Base-by-base conservation (phyloP, 345 rosid species). In the Syzygium aqueum region DNA sequence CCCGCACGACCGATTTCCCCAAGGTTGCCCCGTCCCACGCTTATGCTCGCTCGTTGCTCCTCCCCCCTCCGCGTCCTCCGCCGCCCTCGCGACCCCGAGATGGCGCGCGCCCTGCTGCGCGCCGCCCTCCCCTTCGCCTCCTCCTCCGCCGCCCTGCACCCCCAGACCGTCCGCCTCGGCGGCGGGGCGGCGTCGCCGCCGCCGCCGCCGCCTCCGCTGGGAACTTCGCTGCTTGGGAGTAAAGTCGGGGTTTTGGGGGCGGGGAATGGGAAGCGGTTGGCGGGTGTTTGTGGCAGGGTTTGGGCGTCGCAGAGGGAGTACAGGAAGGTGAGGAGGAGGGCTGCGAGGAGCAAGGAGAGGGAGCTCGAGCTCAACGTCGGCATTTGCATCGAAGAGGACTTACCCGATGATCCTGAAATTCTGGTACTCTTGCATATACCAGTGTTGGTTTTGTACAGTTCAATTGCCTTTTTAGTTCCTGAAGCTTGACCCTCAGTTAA, bases 401-500 rank as follows among this genome's bases (percentile, higher is more conserved):
- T 97, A 65, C 99, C 99, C 85, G 93, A 96, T 85, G 99, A 97
- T 88, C 90, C 95, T 14, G 98, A 97, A 92, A 90, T 97, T 87
- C 90, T 89, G 96, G 99, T 95, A 92, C 40, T 84, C n/a, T 22
- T 40, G 37, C 61, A 5, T 25, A 17, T 16, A n/a, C 53, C 25
- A 67, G 28, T 84, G 12, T 84, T 52, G 37, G 37, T n/a, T 30
- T 52, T 40, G 49, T 53, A 6, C 49, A 28, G 59, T 19, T 84
- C 85, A 52, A n/a, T 50, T 17, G 85, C 63, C 27, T 17, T 73
- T 73, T 19, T 73, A 43, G 27, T 6, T 73, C 23, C 82, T 73
- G 49, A 73, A 73, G 82, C 25, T 73, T 9, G 82, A 73, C 49
- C 49, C 82, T 73, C 82, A 19, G 27, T 37, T 10, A 73, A 33